phyloP scores from a whole-genome alignment of 208 protist genomes.

The Leishmania aethiopica region DNA sequence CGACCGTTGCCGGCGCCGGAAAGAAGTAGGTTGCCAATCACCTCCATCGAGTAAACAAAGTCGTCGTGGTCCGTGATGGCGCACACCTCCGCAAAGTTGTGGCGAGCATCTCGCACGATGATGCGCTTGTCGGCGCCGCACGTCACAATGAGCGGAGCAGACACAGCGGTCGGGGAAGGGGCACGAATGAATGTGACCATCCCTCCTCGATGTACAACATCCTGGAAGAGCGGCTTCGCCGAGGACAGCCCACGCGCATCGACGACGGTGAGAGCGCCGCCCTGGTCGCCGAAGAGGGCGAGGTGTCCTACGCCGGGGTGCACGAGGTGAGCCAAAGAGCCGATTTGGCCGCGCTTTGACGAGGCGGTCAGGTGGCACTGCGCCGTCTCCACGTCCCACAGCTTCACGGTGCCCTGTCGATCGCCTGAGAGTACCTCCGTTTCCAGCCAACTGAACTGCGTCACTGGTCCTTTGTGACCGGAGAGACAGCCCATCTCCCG shows the following conservation, averaged over 20 bases:
- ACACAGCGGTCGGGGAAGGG: constrained; percentile 18
- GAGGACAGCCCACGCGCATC: constrained; percentile 49
- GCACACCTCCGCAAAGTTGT: constrained; percentile 47
- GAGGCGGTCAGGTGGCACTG: constrained; percentile 47
- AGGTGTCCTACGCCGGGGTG: constrained; percentile 41
- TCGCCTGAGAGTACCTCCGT: constrained; percentile 76
- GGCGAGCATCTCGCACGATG: constrained; percentile 65
- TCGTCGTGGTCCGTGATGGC: constrained; percentile 67
- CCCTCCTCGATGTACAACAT: constrained; percentile 71
- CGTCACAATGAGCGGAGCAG: constrained; percentile 63
- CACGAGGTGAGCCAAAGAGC: constrained; percentile 54
- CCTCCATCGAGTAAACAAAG: constrained; percentile 84
- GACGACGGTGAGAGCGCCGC: constrained; percentile 67
- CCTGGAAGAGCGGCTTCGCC: constrained; percentile 43
- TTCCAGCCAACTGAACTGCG: constrained; percentile 75
- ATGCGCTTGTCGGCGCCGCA: constrained; percentile 82
- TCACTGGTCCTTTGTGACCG: constrained; percentile 79
- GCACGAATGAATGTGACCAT: constrained; percentile 64
- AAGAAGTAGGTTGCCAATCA: constrained; percentile 64
- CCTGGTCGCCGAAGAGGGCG: constrained; percentile 71
- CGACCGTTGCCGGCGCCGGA: constrained; percentile 81
- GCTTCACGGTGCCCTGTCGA: constrained; percentile 66
- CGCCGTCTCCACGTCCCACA: constrained; percentile 79
- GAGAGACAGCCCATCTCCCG: constrained; percentile 56
- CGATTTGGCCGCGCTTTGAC: constrained; percentile 73